Percentiles rank a stretch among this genome's conserved stretches.
phyloP scores from a whole-genome alignment of 2,329 filamentous ascomycete species.

The Ciborinia camelliae region DNA sequence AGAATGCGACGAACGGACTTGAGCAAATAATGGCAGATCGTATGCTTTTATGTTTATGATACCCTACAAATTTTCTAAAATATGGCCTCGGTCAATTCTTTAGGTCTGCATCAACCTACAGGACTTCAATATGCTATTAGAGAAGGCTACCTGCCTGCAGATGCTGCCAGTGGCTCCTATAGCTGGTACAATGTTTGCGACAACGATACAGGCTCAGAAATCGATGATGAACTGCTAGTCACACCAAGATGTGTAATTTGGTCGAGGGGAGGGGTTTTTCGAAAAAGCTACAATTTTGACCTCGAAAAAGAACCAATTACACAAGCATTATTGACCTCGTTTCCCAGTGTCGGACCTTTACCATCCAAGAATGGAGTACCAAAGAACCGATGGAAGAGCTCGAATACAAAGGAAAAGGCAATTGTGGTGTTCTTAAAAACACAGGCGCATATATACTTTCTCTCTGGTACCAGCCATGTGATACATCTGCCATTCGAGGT shows the following conservation, averaged over 20 bases:
- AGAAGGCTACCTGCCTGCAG: constrained; percentile 69
- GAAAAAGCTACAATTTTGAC: constrained; percentile 81
- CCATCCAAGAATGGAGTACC: constrained; percentile 27
- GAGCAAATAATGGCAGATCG: constrained; percentile 8
- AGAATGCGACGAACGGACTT: background rate
- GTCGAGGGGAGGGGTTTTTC: constrained; percentile 81
- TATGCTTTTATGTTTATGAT: constrained; percentile 28
- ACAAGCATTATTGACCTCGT: constrained; percentile 84
- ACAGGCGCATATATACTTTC: constrained; percentile 89
- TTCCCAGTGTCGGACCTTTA: constrained; percentile 48
- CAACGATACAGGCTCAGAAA: constrained; percentile 38
- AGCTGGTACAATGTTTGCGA: constrained; percentile 66
- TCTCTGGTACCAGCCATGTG: constrained; percentile 82
- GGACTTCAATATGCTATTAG: constrained; percentile 78
- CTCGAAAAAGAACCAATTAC: constrained; percentile 80
- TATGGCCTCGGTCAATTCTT: constrained; percentile 89
- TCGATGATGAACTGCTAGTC: constrained; percentile 38
- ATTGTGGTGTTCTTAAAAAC: constrained; percentile 89
- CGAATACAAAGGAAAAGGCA: constrained; percentile 52
- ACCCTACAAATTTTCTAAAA: constrained; percentile 21
- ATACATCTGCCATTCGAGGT: constrained; percentile 94
- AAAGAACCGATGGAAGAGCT: constrained; percentile 32
- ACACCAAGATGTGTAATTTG: constrained; percentile 53
- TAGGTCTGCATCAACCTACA: constrained; percentile 85
- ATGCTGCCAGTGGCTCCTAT: constrained; percentile 65